These are phyloP conservation scores for Gardenia jasminoides DNA, from an alignment of 257 asterid genomes.

Conservation along the genomic window DNA sequence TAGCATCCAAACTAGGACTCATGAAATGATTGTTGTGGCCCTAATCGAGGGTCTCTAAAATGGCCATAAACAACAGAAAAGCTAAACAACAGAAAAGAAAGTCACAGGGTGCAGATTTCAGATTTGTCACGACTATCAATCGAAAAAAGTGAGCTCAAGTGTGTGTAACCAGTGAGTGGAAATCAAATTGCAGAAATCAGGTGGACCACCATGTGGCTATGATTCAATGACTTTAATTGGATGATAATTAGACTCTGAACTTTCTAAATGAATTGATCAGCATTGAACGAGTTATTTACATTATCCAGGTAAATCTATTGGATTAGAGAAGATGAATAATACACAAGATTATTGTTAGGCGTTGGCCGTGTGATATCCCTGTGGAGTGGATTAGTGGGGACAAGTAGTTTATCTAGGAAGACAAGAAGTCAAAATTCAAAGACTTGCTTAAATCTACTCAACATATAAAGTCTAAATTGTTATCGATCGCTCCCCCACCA, in stretches of 20 bases:
- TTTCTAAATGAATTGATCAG: background rate
- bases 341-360: no score
- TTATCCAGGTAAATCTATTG: background rate
- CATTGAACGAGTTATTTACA: background rate
- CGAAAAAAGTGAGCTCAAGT: background rate
- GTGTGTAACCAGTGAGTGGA: background rate
- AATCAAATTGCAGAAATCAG: background rate
- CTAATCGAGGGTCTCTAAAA: background rate
- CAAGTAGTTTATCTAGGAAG: background rate
- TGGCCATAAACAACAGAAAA: background rate
- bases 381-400: slow-evolving; percentile 4
- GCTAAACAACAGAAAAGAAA: background rate
- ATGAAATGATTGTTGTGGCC: background rate
- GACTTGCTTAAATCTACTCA: background rate
- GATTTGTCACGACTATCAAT: background rate
- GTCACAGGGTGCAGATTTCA: background rate
- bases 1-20: background rate
- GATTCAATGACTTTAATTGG: background rate
- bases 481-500: background rate
- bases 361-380: background rate
- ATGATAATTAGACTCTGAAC: background rate
- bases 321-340: background rate
- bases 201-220: background rate
- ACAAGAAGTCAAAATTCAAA: slow-evolving; percentile 3
- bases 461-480: background rate